Conservation (phyloP, 2,329 filamentous ascomycete species). For the Ceratocystiopsis brevicomis region DNA sequence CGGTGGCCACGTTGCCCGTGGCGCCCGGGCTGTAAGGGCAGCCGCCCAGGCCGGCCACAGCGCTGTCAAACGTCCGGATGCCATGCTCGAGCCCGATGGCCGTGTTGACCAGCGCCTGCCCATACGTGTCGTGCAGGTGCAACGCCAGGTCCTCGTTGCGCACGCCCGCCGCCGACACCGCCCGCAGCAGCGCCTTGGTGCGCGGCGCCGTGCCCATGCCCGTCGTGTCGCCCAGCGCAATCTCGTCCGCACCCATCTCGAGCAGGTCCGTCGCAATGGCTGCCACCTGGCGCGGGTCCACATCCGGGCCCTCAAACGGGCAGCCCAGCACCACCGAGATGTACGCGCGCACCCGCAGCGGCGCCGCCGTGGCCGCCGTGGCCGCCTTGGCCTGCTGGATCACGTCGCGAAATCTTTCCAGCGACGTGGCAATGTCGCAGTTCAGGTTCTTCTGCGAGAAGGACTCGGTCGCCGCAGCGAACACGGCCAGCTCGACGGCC, state of each 20-base stretch:
- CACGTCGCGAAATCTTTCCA: conserved; percentile 50
- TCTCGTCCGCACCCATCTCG: conserved; percentile 79
- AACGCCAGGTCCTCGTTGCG: conserved; percentile 53
- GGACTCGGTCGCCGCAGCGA: conserved; percentile 62
- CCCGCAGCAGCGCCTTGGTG: conserved; percentile 44
- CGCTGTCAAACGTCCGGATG: conserved; percentile 60
- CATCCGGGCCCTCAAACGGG: conserved; percentile 51
- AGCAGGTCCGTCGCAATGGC: conserved; percentile 51
- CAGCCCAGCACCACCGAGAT: conserved; percentile 68
- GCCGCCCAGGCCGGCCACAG: conserved; percentile 63
- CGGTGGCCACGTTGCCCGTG: conserved; percentile 70
- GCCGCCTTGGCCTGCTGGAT: conserved; percentile 47
- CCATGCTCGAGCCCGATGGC: conserved; percentile 61
- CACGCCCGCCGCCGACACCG: conserved; percentile 47
- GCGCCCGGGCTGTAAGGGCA: conserved; percentile 75
- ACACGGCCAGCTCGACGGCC: conserved; percentile 21
- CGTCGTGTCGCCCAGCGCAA: conserved; percentile 76
- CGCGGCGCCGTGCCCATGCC: conserved; percentile 71
- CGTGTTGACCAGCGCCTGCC: conserved; percentile 67
- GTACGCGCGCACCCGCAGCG: conserved; percentile 56
- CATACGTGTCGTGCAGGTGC: conserved; percentile 83
- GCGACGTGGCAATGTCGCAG: conserved; percentile 55
- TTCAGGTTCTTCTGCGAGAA: conserved; percentile 73
- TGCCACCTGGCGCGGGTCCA: conserved; percentile 43
- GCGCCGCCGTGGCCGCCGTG: conserved; percentile 18